These are phyloP conservation scores for Acer yangbiense DNA, from an alignment of 345 rosid genomes.

Conservation along the genomic window DNA sequence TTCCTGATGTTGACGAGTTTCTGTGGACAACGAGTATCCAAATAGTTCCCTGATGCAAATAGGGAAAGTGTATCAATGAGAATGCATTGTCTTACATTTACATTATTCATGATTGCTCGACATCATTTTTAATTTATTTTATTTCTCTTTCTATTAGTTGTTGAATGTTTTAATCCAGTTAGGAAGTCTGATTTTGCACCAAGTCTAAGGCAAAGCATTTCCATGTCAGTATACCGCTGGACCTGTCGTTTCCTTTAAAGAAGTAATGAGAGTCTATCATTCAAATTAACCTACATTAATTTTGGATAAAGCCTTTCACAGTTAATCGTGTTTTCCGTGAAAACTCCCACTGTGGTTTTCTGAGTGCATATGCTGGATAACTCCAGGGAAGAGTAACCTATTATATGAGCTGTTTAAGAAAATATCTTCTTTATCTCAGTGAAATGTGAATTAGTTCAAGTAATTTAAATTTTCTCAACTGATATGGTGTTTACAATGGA, in stretches of 20 bases:
- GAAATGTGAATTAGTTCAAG: conserved; percentile 19
- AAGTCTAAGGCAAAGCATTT: not conserved
- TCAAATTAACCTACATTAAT: not conserved
- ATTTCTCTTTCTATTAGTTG: not conserved
- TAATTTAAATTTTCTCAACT: conserved; percentile 3
- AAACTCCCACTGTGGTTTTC: not conserved
- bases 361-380: not conserved
- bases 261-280: not conserved
- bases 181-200: not conserved
- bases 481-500: conserved; percentile 28
- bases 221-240: not conserved
- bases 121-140: not conserved
- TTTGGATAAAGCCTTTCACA: not conserved
- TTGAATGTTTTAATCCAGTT: not conserved
- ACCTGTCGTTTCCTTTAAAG: conserved; percentile 10
- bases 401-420: not conserved
- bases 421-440: conserved; percentile 10
- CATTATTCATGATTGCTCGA: not conserved
- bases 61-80: not conserved
- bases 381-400: not conserved
- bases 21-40: not conserved
- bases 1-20: not conserved
- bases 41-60: not conserved
- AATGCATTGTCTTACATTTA: not conserved
- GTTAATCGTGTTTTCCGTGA: not conserved